Conservation (phyloP, 306 rosid genomes). For the Hylodesmum podocarpum region DNA sequence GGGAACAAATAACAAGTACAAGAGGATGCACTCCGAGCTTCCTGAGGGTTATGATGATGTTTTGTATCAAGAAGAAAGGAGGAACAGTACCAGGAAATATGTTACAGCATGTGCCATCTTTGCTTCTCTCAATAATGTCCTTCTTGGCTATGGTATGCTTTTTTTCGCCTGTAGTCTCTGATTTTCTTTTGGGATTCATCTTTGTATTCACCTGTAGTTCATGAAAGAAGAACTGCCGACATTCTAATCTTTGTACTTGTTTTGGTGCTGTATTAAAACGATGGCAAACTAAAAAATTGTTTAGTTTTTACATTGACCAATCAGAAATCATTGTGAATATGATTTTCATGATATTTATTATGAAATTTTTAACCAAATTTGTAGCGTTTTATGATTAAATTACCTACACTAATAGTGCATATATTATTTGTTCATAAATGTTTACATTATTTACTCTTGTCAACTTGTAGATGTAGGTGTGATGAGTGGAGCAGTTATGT, state of each 20-base stretch:
- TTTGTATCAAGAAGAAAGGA: constrained; percentile 38
- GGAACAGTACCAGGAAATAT: constrained; percentile 51
- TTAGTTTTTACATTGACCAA: background rate
- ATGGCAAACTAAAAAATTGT: background rate
- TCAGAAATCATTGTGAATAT: background rate
- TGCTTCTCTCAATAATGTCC: constrained; percentile 86
- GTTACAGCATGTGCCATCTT: constrained; percentile 72
- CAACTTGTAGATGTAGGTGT: constrained; percentile 69
- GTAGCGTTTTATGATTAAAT: background rate
- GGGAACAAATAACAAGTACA: constrained; percentile 62
- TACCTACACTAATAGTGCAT: background rate
- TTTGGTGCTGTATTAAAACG: background rate
- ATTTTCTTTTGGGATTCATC: background rate
- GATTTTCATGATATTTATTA: background rate
- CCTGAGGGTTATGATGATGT: constrained; percentile 42
- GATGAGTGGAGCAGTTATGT: constrained; percentile 86
- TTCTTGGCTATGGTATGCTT: constrained; percentile 74
- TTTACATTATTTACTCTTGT: constrained; percentile 5
- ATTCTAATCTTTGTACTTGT: background rate
- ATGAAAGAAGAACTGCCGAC: background rate
- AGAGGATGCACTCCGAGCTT: constrained; percentile 63
- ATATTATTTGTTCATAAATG: background rate
- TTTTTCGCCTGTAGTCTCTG: background rate
- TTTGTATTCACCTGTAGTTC: background rate
- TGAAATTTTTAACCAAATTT: background rate